phyloP scores from a whole-genome alignment of 495 filamentous ascomycete genomes.

The Podospora didyma region DNA sequence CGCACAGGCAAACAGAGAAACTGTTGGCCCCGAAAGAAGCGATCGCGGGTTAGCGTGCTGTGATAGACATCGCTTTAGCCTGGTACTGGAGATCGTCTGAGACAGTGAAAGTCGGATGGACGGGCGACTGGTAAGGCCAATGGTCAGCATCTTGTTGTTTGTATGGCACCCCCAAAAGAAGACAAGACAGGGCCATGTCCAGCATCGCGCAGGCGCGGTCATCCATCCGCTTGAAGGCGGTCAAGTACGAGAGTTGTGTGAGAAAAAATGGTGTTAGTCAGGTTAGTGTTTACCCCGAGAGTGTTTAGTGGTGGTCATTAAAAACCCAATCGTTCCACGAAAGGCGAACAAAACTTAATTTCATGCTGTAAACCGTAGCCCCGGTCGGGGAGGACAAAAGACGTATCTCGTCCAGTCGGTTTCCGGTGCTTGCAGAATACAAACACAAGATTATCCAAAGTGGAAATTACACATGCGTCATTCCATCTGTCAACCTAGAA shows the following conservation, averaged over 20 bases:
- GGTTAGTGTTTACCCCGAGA: too few relatives aligned
- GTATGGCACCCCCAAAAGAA: conserved; percentile 1
- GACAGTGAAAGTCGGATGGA: neutral
- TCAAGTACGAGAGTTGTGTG: too few relatives aligned
- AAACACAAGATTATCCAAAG: neutral
- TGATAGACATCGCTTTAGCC: neutral
- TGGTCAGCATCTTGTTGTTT: conserved; percentile 15
- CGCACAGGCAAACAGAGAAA: too few relatives aligned
- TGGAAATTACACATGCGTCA: neutral
- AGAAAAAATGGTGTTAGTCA: too few relatives aligned
- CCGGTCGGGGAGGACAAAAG: neutral
- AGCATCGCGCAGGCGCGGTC: conserved; percentile 4
- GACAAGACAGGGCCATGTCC: neutral
- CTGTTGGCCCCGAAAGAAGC: too few relatives aligned
- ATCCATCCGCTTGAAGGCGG: neutral
- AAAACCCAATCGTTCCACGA: neutral
- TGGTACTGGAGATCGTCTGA: neutral
- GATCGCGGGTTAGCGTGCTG: neutral
- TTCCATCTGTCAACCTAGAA: neutral
- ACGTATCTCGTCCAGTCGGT: conserved; percentile 12
- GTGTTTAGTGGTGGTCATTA: neutral
- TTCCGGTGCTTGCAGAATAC: neutral
- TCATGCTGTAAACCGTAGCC: neutral
- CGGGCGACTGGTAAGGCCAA: neutral
- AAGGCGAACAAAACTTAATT: neutral